Percentiles rank a stretch among this genome's conserved stretches.
Conservation (phyloP, 2,329 filamentous ascomycete species). For the Stachybotrys chartarum region DNA sequence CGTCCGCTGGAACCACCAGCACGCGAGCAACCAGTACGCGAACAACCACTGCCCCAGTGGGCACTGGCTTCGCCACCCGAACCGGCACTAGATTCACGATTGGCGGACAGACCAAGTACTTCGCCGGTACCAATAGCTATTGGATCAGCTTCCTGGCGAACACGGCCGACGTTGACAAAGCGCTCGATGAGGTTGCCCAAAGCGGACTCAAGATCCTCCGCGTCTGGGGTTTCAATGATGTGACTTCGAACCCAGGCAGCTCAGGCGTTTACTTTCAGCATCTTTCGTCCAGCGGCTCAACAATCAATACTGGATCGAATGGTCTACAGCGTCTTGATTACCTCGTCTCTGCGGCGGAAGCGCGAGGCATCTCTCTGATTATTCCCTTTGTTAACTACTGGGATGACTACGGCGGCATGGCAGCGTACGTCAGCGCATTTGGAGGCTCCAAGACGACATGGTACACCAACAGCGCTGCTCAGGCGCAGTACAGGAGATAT, state of each 20-base stretch:
- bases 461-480: conserved; percentile 46
- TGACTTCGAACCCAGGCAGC: conserved; percentile 27
- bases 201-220: conserved; percentile 49
- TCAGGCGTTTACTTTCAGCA: conserved; percentile 41
- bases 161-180: conserved; percentile 47
- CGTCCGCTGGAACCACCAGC: background rate
- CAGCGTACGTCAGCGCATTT: conserved; percentile 50
- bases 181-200: conserved; percentile 36
- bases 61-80: background rate
- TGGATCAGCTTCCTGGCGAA: conserved; percentile 46
- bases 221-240: conserved; percentile 56
- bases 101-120: conserved; percentile 38
- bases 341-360: conserved; percentile 52
- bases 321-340: conserved; percentile 55
- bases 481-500: conserved; percentile 47
- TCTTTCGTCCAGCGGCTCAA: conserved; percentile 37
- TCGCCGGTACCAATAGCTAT: conserved; percentile 48
- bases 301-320: conserved; percentile 53
- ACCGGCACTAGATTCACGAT: conserved; percentile 28
- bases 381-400: conserved; percentile 63
- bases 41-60: background rate
- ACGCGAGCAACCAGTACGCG: background rate
- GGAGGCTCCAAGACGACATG: conserved; percentile 45
- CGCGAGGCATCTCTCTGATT: conserved; percentile 53
- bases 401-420: conserved; percentile 60